Evolutionary conservation across 2,329 filamentous ascomycete genomes (phyloP).

Genomic region (Leptographium flavum): DNA sequence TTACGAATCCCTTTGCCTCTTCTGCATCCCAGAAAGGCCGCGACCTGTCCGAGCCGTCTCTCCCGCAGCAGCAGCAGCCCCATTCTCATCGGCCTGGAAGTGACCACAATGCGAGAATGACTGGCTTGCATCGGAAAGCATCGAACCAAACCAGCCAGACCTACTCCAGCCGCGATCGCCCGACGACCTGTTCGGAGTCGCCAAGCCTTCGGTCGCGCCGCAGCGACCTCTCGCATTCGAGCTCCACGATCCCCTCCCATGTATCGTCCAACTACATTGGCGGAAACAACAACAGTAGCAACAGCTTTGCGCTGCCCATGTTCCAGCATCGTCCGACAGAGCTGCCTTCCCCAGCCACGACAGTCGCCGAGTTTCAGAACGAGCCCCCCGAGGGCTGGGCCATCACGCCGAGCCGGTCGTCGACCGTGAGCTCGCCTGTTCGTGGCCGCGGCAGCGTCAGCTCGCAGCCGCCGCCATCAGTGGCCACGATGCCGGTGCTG

Average conservation of each 20-base stretch:
- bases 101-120: constrained; percentile 22
- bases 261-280: not conserved
- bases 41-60: not conserved
- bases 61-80: not conserved
- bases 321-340: constrained; percentile 30
- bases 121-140: constrained; percentile 29
- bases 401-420: constrained; percentile 42
- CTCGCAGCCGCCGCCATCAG: constrained; percentile 25
- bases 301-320: constrained; percentile 5
- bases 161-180: constrained; percentile 33
- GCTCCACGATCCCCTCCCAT: constrained; percentile 9
- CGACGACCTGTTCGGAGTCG: constrained; percentile 40
- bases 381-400: constrained; percentile 50
- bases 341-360: constrained; percentile 40
- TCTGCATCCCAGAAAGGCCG: not conserved
- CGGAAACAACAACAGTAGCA: constrained; percentile 3
- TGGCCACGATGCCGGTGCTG: constrained; percentile 13
- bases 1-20: constrained; percentile 38
- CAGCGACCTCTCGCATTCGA: constrained; percentile 39
- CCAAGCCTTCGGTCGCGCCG: constrained; percentile 47
- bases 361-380: constrained; percentile 34
- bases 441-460: constrained; percentile 39
- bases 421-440: constrained; percentile 41
- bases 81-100: constrained; percentile 25
- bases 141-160: constrained; percentile 27